Percentiles rank a stretch among this genome's conserved stretches.
Conservation (phyloP, 75 land plant genomes). For the Picea glauca region DNA sequence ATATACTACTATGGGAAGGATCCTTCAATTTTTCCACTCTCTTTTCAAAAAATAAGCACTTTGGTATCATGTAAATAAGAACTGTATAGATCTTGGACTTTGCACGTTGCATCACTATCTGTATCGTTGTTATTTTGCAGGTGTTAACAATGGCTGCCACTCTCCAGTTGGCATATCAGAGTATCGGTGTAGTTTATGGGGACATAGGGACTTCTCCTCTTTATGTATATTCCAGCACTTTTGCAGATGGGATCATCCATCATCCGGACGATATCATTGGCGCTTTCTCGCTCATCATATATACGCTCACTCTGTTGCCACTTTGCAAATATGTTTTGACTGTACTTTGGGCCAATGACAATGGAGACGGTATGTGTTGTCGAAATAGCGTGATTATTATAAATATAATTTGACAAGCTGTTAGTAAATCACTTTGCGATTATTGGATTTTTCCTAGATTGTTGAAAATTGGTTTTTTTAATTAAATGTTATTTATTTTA, state of each 20-base stretch:
- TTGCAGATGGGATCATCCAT: conserved; percentile 9
- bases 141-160: conserved; percentile 10
- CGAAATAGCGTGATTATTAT: background rate
- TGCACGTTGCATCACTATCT: conserved; percentile 8
- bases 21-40: too few species aligned
- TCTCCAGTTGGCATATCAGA: conserved; percentile 35
- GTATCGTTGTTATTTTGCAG: background rate
- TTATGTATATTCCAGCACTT: conserved; percentile 43
- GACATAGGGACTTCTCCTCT: conserved; percentile 61
- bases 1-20: too few species aligned
- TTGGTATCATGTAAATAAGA: too few species aligned
- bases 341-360: conserved; percentile 67
- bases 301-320: conserved; percentile 54
- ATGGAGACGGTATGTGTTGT: conserved; percentile 56
- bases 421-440: too few species aligned
- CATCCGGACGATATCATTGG: conserved; percentile 47
- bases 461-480: too few species aligned
- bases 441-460: too few species aligned
- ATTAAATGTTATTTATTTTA: too few species aligned
- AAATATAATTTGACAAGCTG: too few species aligned
- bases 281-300: conserved; percentile 64
- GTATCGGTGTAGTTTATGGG: conserved; percentile 52
- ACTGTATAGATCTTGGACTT: too few species aligned
- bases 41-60: too few species aligned
- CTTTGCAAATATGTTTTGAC: conserved; percentile 71